Percentiles rank a stretch among this genome's conserved stretches.
phyloP scores from a whole-genome alignment of 371 early-diverging fungal genomes.

The Rhizopus sp. region DNA sequence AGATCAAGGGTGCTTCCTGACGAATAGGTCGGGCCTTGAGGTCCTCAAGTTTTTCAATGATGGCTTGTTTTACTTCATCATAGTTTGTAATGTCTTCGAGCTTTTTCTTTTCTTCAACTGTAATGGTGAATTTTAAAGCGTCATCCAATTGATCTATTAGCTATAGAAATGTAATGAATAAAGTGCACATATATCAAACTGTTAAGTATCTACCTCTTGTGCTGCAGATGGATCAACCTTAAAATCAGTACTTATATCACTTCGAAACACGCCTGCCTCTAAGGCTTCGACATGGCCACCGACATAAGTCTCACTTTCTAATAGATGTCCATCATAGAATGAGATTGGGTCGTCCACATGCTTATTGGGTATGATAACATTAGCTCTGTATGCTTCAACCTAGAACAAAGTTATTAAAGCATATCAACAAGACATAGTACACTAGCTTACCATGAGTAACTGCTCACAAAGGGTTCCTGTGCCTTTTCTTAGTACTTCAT shows the following conservation, averaged over 20 bases:
- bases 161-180: slow-evolving; percentile 30
- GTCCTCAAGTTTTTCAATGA: slow-evolving; percentile 52
- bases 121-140: slow-evolving; percentile 87
- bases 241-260: slow-evolving; percentile 94
- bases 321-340: slow-evolving; percentile 88
- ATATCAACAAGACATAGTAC: not conserved
- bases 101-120: slow-evolving; percentile 75
- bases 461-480: slow-evolving; percentile 99
- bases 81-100: slow-evolving; percentile 77
- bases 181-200: not conserved
- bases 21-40: slow-evolving; percentile 77
- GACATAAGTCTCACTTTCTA: slow-evolving; percentile 97
- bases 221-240: slow-evolving; percentile 76
- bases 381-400: slow-evolving; percentile 91
- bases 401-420: slow-evolving; percentile 19
- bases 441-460: slow-evolving; percentile 87
- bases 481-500: slow-evolving; percentile 97
- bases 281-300: slow-evolving; percentile 99
- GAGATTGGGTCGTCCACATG: slow-evolving; percentile 76
- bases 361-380: slow-evolving; percentile 97
- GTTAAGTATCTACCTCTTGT: slow-evolving; percentile 52
- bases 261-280: slow-evolving; percentile 98
- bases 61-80: slow-evolving; percentile 64
- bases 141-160: slow-evolving; percentile 92
- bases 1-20: slow-evolving; percentile 89